These are phyloP conservation scores for Paraconiothyrium sp. DNA, from an alignment of 2,329 filamentous ascomycete genomes.

Conservation along the genomic window DNA sequence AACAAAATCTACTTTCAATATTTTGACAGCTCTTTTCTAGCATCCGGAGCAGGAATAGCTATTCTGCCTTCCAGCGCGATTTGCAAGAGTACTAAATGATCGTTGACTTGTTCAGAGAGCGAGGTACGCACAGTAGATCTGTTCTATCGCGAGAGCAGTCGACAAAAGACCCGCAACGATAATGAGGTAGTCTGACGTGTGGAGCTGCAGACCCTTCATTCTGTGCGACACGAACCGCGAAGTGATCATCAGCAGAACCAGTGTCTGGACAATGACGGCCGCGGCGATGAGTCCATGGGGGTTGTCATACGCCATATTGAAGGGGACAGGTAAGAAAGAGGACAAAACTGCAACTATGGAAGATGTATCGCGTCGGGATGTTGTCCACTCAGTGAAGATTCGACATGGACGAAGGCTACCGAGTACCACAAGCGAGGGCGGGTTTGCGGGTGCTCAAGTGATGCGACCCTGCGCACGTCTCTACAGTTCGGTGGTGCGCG, in stretches of 20 bases:
- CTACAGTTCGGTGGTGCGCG: not conserved
- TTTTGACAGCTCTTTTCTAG: not conserved
- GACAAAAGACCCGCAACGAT: constrained; percentile 12
- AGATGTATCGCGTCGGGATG: not conserved
- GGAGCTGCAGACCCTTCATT: constrained; percentile 1
- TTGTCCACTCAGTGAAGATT: not conserved
- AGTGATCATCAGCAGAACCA: constrained; percentile 11
- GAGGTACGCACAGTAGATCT: constrained; percentile 10
- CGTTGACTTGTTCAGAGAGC: not conserved
- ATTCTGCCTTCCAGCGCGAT: not conserved
- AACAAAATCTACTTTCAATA: not conserved
- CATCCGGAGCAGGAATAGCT: not conserved
- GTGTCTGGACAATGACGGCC: constrained; percentile 16
- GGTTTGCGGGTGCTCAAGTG: not conserved
- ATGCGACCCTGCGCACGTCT: not conserved
- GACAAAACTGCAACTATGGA: not conserved
- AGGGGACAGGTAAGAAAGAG: not conserved
- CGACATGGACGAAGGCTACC: not conserved
- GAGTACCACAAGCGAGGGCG: not conserved
- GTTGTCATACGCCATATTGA: constrained; percentile 17
- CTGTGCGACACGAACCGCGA: constrained; percentile 13
- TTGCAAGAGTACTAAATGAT: not conserved
- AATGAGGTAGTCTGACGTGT: constrained; percentile 17
- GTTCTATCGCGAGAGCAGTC: constrained; percentile 9
- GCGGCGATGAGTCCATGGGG: constrained; percentile 17